Base-by-base conservation (phyloP, 176 grass and related monocot genomes). In the Triticum turgidum region DNA sequence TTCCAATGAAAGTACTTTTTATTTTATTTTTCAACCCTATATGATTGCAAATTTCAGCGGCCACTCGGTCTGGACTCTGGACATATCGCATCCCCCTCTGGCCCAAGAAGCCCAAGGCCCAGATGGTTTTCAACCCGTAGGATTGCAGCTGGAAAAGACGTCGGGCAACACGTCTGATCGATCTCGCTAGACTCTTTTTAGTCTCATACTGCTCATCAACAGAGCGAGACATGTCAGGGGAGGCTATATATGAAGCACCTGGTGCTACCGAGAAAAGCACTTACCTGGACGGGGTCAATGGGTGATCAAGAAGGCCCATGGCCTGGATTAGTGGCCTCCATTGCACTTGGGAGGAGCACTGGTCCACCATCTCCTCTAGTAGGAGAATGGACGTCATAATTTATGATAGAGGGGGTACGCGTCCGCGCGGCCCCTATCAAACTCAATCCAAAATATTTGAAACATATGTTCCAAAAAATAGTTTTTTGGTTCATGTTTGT, bases 331-430 rank as follows among this genome's bases (percentile, higher is more conserved):
- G 30, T 9, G 47, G 21, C 30, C 65, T 59, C 32, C 47, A 58
- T 39, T 71, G 45, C 66, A 71, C 12, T 37, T 56, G 0, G 45
- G 32, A 71, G 47, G 4, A 14, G 41, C 29, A 58, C 6, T 74
- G 11, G 22, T 30, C 7, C 80, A 89, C 52, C 71, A 72, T 86
- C 63, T 90, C 77, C 76, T 39, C n/a, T 85, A 27, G 49, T 21
- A 68, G 83, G 56, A 83, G 86, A 86, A 27, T 92, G 83, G 79
- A 52, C 35, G 34, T 86, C 72, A 5, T 79, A 92, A 92, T 92
- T 81, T 89, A 34, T 89, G 65, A 0, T 1, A 78, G 69, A 68
- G 70, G 82, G 76, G 86, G 82, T 86, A 89, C 33, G 72, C n/a
- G 69, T 88, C 7, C 70, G n/a, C 72, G 76, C 65, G 78, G 58